These are phyloP conservation scores for grape (Vitis vinifera) DNA, from an alignment of 164 flowering plant species.

Conservation along the genomic window DNA sequence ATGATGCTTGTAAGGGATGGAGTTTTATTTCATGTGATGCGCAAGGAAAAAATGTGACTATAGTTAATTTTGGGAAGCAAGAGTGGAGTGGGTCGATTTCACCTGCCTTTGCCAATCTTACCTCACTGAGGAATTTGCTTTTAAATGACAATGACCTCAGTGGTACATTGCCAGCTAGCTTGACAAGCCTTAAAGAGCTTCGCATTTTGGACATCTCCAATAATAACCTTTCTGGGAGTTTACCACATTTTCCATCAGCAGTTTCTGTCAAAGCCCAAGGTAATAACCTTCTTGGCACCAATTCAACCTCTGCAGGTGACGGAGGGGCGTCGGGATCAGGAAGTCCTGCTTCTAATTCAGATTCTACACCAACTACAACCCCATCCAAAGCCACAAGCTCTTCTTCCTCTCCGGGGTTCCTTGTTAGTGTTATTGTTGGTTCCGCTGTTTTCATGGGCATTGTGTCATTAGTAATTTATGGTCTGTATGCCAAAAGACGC, in stretches of 20 bases:
- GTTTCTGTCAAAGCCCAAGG: conserved; percentile 36
- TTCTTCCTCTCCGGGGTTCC: conserved; percentile 9
- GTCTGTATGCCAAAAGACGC: conserved; percentile 13
- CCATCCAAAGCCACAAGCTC: background rate
- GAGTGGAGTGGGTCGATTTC: conserved; percentile 50
- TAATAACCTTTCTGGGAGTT: conserved; percentile 48
- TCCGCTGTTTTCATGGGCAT: conserved; percentile 9
- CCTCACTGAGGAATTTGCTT: conserved; percentile 34
- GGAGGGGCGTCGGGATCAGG: too few relatives aligned
- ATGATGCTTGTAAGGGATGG: conserved; percentile 57
- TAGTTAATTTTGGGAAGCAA: conserved; percentile 36
- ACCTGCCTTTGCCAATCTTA: conserved; percentile 47
- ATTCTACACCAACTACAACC: background rate
- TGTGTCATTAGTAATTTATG: conserved; percentile 8
- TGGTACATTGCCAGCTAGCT: conserved; percentile 43
- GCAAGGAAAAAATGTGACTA: conserved; percentile 27
- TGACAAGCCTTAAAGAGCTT: conserved; percentile 36
- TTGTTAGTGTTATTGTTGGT: conserved; percentile 22
- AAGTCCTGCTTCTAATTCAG: too few relatives aligned
- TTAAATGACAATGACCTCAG: conserved; percentile 52
- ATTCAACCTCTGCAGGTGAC: background rate
- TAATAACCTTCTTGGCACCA: conserved; percentile 37
- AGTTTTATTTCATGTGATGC: conserved; percentile 43
- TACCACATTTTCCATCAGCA: conserved; percentile 28
- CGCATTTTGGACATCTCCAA: conserved; percentile 53